Base-by-base conservation (phyloP, 1,284 basidiomycete genomes). In the Sporisorium scitamineum region DNA sequence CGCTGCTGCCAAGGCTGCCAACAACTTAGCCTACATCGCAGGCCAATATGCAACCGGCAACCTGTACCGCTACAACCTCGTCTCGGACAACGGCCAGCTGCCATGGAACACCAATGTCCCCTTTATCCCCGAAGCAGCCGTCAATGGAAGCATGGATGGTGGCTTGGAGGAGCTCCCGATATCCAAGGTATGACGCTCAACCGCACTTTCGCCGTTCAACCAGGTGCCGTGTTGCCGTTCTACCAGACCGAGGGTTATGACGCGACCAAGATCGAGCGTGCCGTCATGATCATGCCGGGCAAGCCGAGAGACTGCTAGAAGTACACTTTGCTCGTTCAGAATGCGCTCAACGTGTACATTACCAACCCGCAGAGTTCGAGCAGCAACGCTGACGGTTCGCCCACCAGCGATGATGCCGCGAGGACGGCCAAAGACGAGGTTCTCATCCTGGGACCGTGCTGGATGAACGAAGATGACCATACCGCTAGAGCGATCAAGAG, bases 121-220 rank as follows among this genome's bases (percentile, higher is more conserved):
- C 24, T 79, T 66, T 22, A 42, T 65, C 16, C 42, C 60, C 29
- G 76, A 70, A 54, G 78, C 80, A 1, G 64, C 42, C 16, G 78
- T 82, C 24, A 58, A 72, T 16, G 73, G 76, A 16, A 62, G 44
- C 37, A 48, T 59, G 5, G 61, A 66, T 9, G 64, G 55, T 5
- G 94, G 94, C 1, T 85, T 81, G 77, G 6, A 66, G 11, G 58
- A 41, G 2, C 42, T 85, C 83, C 84, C 2, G 32, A 61, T 0
- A 54, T 84, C 10, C 29, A 52, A 5, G 71, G 58, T 14, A 84
- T 84, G 65, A 61, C 67, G 26, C 61, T 85, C 37, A 80, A 83
- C 71, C 64, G 74, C 14, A 75, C 80, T 5, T 52, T 59, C 26
- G 68, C 70, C 5, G 57, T 78, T 13, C 37, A 24, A 18, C 59